Evolutionary conservation across 768 basidiomycete species (phyloP), one percentile per base, ranked within the genome.

Genomic region (Tricholoma hemisulphureum): DNA sequence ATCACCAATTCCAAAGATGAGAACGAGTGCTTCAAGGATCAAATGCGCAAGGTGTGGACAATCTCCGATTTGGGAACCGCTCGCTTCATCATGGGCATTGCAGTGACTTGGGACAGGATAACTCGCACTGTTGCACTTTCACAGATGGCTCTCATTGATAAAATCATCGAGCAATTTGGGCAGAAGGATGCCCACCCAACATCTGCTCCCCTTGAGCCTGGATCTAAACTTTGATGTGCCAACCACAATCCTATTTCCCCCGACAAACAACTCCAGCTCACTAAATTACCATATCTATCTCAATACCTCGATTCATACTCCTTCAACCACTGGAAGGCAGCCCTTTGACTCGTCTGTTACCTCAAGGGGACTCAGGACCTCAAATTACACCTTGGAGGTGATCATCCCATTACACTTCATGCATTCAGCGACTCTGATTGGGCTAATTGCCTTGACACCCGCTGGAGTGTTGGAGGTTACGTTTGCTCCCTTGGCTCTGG

Each of bases 51-150:
- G 3, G 32, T 60, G 2, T 79, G 71, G 69, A 58, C 58, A n/a
- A 73, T 77, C 8, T 65, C 63, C 3, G 72, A 74, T 18, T 61
- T 72, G 0, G 74, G 71, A 0, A 61, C 69, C 0, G 54, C 67
- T 1, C 54, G 60, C 0, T 71, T 65, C 43, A 51, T 63, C 18
- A 31, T 79, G 0, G 75, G 76, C 4, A 72, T 79, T 29, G 63
- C 61, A 14, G 67, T 75, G 32, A 43, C 60, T 14, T 62, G 65
- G 1, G 64, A 74, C n/a, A 61, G 61, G 18, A 24, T 54, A 7
- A 3, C 16, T 4, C 45, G 61, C 10, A 64, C 58, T 0, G 54
- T 73, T 8, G 23, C 28, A 11, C 34, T 75, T 1, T 61, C 61
- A 13, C 71, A 75, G 56, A 57, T 45, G 5, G 55, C 66, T 0